Percentiles rank a stretch among this genome's conserved stretches.
Conservation (phyloP, 106 monocot genomes). For the Acanthochlamys bracteata region DNA sequence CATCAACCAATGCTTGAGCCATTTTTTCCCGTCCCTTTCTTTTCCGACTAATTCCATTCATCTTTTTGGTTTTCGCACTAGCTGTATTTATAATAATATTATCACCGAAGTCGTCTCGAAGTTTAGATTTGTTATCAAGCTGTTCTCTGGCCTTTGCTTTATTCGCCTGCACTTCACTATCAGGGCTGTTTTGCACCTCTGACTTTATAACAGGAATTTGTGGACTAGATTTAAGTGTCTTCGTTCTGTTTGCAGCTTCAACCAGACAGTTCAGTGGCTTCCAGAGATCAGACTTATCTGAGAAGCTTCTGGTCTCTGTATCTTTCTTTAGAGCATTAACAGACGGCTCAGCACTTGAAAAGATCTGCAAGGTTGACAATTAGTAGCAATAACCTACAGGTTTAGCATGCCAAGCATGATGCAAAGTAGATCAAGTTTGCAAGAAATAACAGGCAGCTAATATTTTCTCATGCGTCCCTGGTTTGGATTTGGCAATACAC, state of each 20-base stretch:
- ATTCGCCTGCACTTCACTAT: constrained; percentile 12
- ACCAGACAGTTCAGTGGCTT: constrained; percentile 82
- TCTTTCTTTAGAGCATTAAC: constrained; percentile 25
- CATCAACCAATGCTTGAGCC: constrained; percentile 50
- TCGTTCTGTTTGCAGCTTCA: constrained; percentile 73
- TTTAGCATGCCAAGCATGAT: not conserved
- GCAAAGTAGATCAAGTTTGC: not conserved
- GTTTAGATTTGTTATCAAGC: constrained; percentile 12
- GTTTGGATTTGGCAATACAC: not conserved
- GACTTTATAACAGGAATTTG: constrained; percentile 33
- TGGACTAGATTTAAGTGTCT: constrained; percentile 33
- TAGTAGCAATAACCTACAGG: not conserved
- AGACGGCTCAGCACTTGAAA: constrained; percentile 40
- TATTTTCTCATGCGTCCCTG: not conserved
- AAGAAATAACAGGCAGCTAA: not conserved
- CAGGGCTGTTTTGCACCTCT: constrained; percentile 27
- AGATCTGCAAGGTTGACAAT: constrained; percentile 25
- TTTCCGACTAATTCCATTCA: constrained; percentile 19
- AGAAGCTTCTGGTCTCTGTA: constrained; percentile 27
- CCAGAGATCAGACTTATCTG: constrained; percentile 64
- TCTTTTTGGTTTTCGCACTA: constrained; percentile 24
- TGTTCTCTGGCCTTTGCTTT: constrained; percentile 21
- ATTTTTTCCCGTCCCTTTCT: constrained; percentile 22
- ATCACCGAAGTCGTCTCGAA: constrained; percentile 25
- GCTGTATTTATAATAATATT: constrained; percentile 1